Base-by-base conservation (phyloP, 1,139 yeast genomes). In the Yamadazyma triangularis region DNA sequence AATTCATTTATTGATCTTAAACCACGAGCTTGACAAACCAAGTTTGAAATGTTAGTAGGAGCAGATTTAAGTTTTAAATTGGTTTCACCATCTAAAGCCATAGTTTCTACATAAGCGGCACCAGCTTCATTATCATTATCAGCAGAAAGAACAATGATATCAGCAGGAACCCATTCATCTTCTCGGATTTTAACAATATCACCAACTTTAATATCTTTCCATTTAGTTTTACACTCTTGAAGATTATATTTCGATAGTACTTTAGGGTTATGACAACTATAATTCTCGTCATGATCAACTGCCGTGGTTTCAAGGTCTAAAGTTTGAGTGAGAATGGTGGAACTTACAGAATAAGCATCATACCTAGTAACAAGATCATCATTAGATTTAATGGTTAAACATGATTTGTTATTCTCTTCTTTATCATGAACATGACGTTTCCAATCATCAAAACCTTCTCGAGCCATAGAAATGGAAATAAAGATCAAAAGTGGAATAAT, bases 81-180 rank as follows among this genome's bases (percentile, higher is more conserved):
- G 0, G 97, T 91, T 56, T 91, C 98, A 30, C 99, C 99, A 56
- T 91, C 98, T 28, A 91, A 65, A 1, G 96, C 98, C 91, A 91
- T 89, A 0, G 99, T 91, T 56, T 91, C 99, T 15, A 89, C 79
- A 45, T 77, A 86, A 1, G 94, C 82, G 42, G 81, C 85, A 34
- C 81, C 84, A 35, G 77, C 74, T 23, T 74, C 75, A 9, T 77
- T 78, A 29, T 76, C 74, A 29, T 66, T 62, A 9, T 14, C 16
- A 2, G 91, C 74, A 2, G 86, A 71, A 26, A 93, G 53, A 8
- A 91, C 47, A 2, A 91, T 52, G 8, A 91, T 52, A 58, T 91
- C 98, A 0, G 96, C 96, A 0, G 98, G 98, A 6, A 89, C 73
- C 85, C 95, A 85, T 40, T 89, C 96, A 56, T 88, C 86, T 45